Conservation (phyloP, 768 basidiomycete species). For the Boletus fagicola region DNA sequence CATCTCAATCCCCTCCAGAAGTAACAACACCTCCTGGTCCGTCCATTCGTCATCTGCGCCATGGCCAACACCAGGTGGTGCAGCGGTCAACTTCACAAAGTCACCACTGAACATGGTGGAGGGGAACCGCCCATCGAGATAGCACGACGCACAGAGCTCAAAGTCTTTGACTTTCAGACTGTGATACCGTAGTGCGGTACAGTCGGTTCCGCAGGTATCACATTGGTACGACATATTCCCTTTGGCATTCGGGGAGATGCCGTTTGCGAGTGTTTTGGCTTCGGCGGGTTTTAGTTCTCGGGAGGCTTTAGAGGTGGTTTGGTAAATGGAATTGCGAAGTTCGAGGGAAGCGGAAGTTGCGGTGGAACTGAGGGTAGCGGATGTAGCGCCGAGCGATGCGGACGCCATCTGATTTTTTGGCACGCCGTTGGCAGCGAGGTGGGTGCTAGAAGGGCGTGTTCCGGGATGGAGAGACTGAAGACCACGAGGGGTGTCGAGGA, state of each 20-base stretch:
- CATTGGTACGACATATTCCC: constrained; percentile 68
- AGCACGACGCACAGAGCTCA: constrained; percentile 88
- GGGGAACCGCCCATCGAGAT: constrained; percentile 95
- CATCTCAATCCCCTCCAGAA: constrained; percentile 98
- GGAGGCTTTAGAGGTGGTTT: constrained; percentile 82
- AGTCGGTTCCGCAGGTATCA: constrained; percentile 94
- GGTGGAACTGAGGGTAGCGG: constrained; percentile 16
- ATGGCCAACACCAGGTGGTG: constrained; percentile 32
- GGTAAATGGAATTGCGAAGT: constrained; percentile 84
- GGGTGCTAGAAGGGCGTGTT: constrained; percentile 52
- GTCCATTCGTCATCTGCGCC: constrained; percentile 72
- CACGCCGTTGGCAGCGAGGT: constrained; percentile 48
- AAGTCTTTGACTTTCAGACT: constrained; percentile 90
- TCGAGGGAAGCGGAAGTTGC: constrained; percentile 71
- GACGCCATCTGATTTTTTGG: constrained; percentile 35
- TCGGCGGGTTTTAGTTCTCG: constrained; percentile 65
- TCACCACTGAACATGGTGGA: constrained; percentile 95
- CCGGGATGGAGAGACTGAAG: constrained; percentile 91
- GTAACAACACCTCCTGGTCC: constrained; percentile 82
- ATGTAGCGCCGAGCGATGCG: constrained; percentile 7
- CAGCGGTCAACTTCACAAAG: constrained; percentile 79
- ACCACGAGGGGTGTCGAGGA: constrained; percentile 94
- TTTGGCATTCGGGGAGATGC: constrained; percentile 44
- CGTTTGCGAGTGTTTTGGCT: constrained; percentile 60
- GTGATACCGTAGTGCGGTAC: constrained; percentile 85